A percentile compares a stretch with the other conserved stretches of the same genome.
phyloP scores from a whole-genome alignment of 805 yeast species.

The Torulaspora delbrueckii region DNA sequence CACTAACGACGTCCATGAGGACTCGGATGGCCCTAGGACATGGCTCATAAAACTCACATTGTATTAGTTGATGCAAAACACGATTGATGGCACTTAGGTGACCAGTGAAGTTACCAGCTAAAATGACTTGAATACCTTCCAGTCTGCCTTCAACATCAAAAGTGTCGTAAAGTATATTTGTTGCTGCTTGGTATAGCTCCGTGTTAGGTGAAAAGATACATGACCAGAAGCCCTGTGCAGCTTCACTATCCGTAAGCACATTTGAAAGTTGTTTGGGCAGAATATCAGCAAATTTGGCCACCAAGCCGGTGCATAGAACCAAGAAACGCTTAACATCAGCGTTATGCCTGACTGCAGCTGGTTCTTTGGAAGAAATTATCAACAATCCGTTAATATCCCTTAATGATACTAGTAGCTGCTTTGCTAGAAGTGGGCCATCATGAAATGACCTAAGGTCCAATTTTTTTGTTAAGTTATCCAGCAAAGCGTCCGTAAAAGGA shows the following conservation, averaged over 20 bases:
- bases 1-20: slow-evolving; percentile 63
- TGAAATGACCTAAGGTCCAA: slow-evolving; percentile 28
- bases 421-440: slow-evolving; percentile 32
- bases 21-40: slow-evolving; percentile 71
- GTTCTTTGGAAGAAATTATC: slow-evolving; percentile 22
- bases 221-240: slow-evolving; percentile 66
- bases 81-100: slow-evolving; percentile 47
- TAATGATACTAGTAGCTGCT: slow-evolving; percentile 28
- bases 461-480: slow-evolving; percentile 28
- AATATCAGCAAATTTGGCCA: slow-evolving; percentile 40
- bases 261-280: slow-evolving; percentile 35
- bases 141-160: slow-evolving; percentile 75
- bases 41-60: slow-evolving; percentile 56
- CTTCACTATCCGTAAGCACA: slow-evolving; percentile 40
- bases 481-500: slow-evolving; percentile 32
- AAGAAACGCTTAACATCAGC: slow-evolving; percentile 29
- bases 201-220: slow-evolving; percentile 61
- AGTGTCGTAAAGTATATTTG: slow-evolving; percentile 67
- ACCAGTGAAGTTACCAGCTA: slow-evolving; percentile 41
- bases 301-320: slow-evolving; percentile 32
- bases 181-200: slow-evolving; percentile 59
- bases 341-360: slow-evolving; percentile 26
- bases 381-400: slow-evolving; percentile 33
- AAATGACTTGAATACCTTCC: slow-evolving; percentile 60
- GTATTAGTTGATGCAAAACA: slow-evolving; percentile 43